Evolutionary conservation across 2,329 filamentous ascomycete genomes (phyloP).

Genomic region (Epicoccum sorghinum): DNA sequence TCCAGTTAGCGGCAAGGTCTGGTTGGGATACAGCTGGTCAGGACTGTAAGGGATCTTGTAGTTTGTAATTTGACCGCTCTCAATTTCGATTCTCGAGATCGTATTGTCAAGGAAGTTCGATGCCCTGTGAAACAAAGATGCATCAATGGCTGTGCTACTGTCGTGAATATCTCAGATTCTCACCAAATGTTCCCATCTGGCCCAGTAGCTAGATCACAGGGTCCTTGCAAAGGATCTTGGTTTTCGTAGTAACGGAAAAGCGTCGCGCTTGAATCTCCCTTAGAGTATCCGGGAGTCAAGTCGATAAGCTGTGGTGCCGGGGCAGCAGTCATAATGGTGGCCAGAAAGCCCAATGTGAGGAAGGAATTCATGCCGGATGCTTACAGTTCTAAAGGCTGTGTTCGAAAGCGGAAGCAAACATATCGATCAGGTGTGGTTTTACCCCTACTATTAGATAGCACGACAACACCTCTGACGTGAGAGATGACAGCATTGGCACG

Average conservation of each 20-base stretch:
- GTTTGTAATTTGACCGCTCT: slow-evolving; percentile 12
- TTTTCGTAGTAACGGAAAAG: slow-evolving; percentile 16
- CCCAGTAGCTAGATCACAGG: slow-evolving; percentile 15
- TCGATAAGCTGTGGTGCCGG: slow-evolving; percentile 13
- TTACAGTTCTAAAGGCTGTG: background rate
- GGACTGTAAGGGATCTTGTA: slow-evolving; percentile 14
- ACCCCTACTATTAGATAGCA: no score
- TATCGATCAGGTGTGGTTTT: no score
- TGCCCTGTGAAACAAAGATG: background rate
- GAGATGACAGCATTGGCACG: background rate
- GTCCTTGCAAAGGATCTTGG: slow-evolving; percentile 9
- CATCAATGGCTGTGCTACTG: background rate
- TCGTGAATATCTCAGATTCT: background rate
- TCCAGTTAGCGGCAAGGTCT: slow-evolving; percentile 10
- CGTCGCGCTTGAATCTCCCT: slow-evolving; percentile 11
- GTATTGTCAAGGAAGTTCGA: slow-evolving; percentile 18
- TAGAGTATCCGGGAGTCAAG: slow-evolving; percentile 12
- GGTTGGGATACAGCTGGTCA: slow-evolving; percentile 10
- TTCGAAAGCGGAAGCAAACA: no score
- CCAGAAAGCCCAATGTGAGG: background rate
- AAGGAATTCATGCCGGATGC: background rate
- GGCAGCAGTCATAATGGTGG: background rate
- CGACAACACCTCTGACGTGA: background rate
- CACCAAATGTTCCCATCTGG: slow-evolving; percentile 14
- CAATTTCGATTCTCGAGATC: slow-evolving; percentile 15